These are phyloP conservation scores for Psilocybe subaeruginosa DNA, from an alignment of 768 basidiomycete species.

Conservation along the genomic window DNA sequence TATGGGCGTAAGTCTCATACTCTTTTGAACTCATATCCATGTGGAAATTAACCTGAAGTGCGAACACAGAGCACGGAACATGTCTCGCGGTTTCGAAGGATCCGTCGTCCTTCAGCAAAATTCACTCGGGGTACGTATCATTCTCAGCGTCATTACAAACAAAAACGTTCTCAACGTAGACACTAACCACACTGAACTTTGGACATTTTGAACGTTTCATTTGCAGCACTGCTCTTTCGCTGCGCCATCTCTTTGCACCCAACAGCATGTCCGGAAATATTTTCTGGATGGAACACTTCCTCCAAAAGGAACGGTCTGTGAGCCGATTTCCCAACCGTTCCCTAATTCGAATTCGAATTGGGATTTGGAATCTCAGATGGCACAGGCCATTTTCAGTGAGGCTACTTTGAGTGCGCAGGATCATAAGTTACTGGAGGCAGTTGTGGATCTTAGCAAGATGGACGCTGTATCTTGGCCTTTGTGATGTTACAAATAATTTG, in stretches of 20 bases:
- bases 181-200: too few relatives aligned
- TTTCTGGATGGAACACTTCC: slow-evolving; percentile 45
- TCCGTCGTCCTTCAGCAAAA: slow-evolving; percentile 46
- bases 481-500: neutral
- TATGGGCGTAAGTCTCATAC: slow-evolving; percentile 23
- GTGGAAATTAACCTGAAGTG: too few relatives aligned
- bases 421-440: slow-evolving; percentile 1
- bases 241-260: slow-evolving; percentile 36
- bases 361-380: neutral
- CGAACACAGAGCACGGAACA: slow-evolving; percentile 40
- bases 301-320: slow-evolving; percentile 39
- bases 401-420: slow-evolving; percentile 6
- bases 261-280: slow-evolving; percentile 37
- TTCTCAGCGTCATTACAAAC: neutral
- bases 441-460: slow-evolving; percentile 11
- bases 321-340: slow-evolving; percentile 32
- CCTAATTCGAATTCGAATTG: neutral
- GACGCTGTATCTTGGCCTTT: neutral
- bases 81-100: slow-evolving; percentile 35
- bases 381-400: neutral
- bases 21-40: neutral
- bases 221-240: slow-evolving; percentile 36
- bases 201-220: neutral
- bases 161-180: too few relatives aligned
- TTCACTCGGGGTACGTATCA: slow-evolving; percentile 37